These are phyloP conservation scores for Carallia pectinifolia DNA, from an alignment of 345 rosid genomes.

Conservation along the genomic window DNA sequence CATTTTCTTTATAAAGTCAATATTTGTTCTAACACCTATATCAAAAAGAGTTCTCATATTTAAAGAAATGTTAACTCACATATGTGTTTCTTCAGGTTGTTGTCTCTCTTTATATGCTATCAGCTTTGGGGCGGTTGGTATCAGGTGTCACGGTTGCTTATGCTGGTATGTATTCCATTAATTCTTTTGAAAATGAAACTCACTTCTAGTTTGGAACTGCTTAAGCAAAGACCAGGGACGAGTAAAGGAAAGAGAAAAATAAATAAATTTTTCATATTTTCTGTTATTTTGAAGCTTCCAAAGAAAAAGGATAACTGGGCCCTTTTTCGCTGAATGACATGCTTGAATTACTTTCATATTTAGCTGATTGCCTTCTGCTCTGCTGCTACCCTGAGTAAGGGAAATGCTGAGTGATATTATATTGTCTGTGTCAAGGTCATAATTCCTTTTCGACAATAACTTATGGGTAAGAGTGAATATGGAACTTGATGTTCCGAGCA, in stretches of 20 bases:
- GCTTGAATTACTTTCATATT: neutral
- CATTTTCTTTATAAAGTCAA: too few species aligned
- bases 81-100: constrained; percentile 55
- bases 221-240: too few species aligned
- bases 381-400: neutral
- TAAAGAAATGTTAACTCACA: neutral
- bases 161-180: constrained; percentile 59
- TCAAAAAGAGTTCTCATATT: neutral
- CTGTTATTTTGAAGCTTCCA: neutral
- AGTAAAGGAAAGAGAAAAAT: too few species aligned
- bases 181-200: constrained; percentile 2
- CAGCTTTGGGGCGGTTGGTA: constrained; percentile 72
- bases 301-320: neutral
- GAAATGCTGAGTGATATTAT: neutral
- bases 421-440: neutral
- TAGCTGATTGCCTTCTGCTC: neutral
- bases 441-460: neutral
- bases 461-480: too few species aligned
- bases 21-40: neutral
- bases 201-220: neutral
- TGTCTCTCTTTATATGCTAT: constrained; percentile 65
- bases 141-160: constrained; percentile 89
- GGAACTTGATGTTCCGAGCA: too few species aligned
- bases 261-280: too few species aligned
- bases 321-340: neutral